These are phyloP conservation scores for Nicotiana knightiana DNA, from an alignment of 257 asterid genomes.

Conservation along the genomic window DNA sequence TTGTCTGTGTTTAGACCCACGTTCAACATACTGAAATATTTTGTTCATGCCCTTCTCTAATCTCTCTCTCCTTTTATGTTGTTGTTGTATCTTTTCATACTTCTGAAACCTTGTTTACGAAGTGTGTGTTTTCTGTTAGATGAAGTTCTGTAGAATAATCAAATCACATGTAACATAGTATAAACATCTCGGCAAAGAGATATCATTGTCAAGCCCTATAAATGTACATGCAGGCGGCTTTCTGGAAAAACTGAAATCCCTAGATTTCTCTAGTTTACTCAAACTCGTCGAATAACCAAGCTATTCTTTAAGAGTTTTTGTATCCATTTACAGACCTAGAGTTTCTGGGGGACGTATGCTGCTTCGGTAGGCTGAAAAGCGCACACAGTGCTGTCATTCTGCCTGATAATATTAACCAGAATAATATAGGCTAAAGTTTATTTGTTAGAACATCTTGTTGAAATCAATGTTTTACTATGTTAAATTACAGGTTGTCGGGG, in stretches of 20 bases:
- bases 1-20: background rate
- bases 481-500: conserved; percentile 63
- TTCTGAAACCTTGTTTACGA: background rate
- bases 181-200: background rate
- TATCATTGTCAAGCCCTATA: background rate
- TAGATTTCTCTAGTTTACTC: background rate
- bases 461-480: background rate
- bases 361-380: background rate
- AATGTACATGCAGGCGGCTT: background rate
- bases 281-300: background rate
- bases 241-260: background rate
- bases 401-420: background rate
- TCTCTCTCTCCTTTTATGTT: too few species aligned
- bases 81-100: background rate
- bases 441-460: background rate
- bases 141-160: background rate
- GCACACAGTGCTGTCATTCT: background rate
- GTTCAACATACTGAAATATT: background rate
- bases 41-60: too few species aligned
- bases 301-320: background rate
- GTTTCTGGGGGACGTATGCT: background rate
- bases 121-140: background rate
- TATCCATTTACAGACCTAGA: background rate
- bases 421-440: background rate
- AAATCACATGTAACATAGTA: background rate